Conservation (phyloP, 192 early-diverging fungal species). For the Chytriomyces hyalinus region DNA sequence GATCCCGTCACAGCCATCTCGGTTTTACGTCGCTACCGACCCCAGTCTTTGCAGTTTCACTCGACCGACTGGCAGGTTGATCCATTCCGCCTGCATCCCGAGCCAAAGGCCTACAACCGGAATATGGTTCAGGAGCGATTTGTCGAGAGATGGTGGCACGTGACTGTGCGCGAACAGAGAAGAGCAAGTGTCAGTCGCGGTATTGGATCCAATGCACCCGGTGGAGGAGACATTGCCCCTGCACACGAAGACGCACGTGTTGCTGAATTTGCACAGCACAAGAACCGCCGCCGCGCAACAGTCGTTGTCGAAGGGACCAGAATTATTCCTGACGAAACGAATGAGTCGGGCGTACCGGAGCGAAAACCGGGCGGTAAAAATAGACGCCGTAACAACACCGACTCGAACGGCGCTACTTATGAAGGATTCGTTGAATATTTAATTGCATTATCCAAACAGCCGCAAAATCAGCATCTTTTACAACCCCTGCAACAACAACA, state of each 20-base stretch:
- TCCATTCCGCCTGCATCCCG: constrained; percentile 42
- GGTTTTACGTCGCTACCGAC: constrained; percentile 44
- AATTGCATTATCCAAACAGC: constrained; percentile 18
- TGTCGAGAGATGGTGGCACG: constrained; percentile 44
- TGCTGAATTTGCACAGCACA: constrained; percentile 11
- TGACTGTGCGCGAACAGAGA: constrained; percentile 17
- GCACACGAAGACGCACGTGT: background rate
- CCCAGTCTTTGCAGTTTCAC: constrained; percentile 57
- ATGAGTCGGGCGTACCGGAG: background rate
- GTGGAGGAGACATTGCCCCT: background rate
- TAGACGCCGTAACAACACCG: constrained; percentile 13
- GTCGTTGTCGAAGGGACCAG: constrained; percentile 1
- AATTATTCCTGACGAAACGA: constrained; percentile 4
- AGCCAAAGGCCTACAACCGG: constrained; percentile 39
- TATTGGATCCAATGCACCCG: background rate
- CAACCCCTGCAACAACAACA: background rate
- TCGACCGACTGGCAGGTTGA: constrained; percentile 51
- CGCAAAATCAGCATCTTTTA: constrained; percentile 2
- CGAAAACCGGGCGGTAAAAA: background rate
- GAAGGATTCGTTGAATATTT: constrained; percentile 22
- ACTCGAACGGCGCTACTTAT: constrained; percentile 7
- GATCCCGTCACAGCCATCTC: constrained; percentile 44
- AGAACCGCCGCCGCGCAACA: constrained; percentile 20
- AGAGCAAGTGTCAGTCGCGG: background rate
- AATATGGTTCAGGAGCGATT: constrained; percentile 54